A percentile compares a stretch with the other conserved stretches of the same genome.
Conservation (phyloP, 2,329 filamentous ascomycete genomes). For the Magnaporthales sp. region DNA sequence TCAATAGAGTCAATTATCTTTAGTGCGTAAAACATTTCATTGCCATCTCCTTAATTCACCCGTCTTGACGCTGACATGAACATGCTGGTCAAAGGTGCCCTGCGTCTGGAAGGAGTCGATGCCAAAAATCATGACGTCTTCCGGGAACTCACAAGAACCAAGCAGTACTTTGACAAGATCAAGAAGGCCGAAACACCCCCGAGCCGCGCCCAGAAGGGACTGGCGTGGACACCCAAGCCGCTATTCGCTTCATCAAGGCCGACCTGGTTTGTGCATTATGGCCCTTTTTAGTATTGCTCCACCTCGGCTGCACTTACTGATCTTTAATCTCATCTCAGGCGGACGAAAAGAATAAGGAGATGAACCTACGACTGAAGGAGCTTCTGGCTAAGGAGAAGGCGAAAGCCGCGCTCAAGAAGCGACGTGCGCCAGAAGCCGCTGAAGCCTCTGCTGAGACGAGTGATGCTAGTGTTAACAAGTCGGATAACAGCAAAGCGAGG, state of each 20-base stretch:
- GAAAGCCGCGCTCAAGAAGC: slow-evolving; percentile 38
- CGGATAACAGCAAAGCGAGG: slow-evolving; percentile 4
- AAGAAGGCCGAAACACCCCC: slow-evolving; percentile 61
- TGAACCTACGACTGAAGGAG: slow-evolving; percentile 43
- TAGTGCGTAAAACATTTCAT: slow-evolving; percentile 42
- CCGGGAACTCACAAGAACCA: slow-evolving; percentile 75
- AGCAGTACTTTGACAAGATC: slow-evolving; percentile 90
- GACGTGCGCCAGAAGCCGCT: slow-evolving; percentile 17
- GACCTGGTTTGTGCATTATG: slow-evolving; percentile 51
- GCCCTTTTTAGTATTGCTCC: not conserved
- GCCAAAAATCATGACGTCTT: slow-evolving; percentile 81
- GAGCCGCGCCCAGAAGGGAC: slow-evolving; percentile 31
- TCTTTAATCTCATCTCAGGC: slow-evolving; percentile 21
- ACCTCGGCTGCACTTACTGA: not conserved
- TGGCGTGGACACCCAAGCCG: slow-evolving; percentile 65
- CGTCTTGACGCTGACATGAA: not conserved
- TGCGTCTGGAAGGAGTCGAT: slow-evolving; percentile 71
- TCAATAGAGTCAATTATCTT: slow-evolving; percentile 86
- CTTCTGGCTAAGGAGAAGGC: slow-evolving; percentile 48
- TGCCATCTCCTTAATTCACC: not conserved
- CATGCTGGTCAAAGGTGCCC: slow-evolving; percentile 45
- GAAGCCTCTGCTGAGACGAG: not conserved
- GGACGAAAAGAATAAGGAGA: slow-evolving; percentile 44
- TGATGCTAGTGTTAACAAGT: slow-evolving; percentile 1
- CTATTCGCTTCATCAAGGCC: slow-evolving; percentile 72